Conservation (phyloP, 192 early-diverging fungal genomes). For the Chytriomyces confervae region DNA sequence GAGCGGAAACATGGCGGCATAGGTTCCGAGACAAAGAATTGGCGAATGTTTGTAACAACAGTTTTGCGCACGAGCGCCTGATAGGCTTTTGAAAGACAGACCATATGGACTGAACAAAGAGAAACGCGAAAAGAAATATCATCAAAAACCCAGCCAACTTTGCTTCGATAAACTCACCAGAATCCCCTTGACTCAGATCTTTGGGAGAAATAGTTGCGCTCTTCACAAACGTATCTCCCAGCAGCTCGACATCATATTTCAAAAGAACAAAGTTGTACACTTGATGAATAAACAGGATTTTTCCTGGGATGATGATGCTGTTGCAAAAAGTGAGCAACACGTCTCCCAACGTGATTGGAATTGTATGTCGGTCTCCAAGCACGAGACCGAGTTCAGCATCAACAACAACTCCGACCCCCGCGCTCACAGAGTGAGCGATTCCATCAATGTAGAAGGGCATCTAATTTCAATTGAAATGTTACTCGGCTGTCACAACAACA, state of each 20-base stretch:
- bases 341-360: slow-evolving; percentile 80
- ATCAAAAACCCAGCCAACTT: neutral
- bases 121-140: neutral
- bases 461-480: neutral
- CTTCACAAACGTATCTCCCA: slow-evolving; percentile 70
- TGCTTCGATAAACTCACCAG: slow-evolving; percentile 7
- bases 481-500: too few species aligned
- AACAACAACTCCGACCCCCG: slow-evolving; percentile 53
- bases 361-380: slow-evolving; percentile 75
- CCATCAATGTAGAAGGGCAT: slow-evolving; percentile 63
- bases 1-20: slow-evolving; percentile 48
- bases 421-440: slow-evolving; percentile 57
- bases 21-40: slow-evolving; percentile 50
- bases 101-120: slow-evolving; percentile 31
- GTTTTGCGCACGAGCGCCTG: slow-evolving; percentile 51
- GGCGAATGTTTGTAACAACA: slow-evolving; percentile 51
- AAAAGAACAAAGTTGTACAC: slow-evolving; percentile 84
- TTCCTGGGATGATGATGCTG: slow-evolving; percentile 81
- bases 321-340: slow-evolving; percentile 85
- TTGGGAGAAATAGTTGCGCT: slow-evolving; percentile 28
- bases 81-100: slow-evolving; percentile 51
- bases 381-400: slow-evolving; percentile 78
- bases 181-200: slow-evolving; percentile 41
- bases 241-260: slow-evolving; percentile 73
- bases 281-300: slow-evolving; percentile 80